phyloP scores from a whole-genome alignment of 2,329 filamentous ascomycete species.

The Phyllosticta paracitricarpa region DNA sequence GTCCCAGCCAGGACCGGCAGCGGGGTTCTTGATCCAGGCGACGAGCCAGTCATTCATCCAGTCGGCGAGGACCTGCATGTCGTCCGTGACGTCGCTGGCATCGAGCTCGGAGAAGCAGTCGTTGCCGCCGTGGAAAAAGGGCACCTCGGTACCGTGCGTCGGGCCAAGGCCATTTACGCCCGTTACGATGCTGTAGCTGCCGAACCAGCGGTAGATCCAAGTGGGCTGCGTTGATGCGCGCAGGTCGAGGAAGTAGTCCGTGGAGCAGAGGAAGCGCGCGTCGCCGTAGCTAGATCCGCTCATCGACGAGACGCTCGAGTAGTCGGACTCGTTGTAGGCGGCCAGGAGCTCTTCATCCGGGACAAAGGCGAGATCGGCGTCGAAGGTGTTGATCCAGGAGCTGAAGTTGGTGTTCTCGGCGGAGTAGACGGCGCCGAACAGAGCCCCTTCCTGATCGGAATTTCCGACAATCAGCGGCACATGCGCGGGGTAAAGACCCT shows the following conservation, averaged over 20 bases:
- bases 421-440: constrained; percentile 19
- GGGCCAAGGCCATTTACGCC: constrained; percentile 14
- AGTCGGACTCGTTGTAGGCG: constrained; percentile 29
- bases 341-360: constrained; percentile 23
- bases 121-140: constrained; percentile 39
- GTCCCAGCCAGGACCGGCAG: constrained; percentile 34
- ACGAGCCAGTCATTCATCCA: constrained; percentile 36
- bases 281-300: constrained; percentile 36
- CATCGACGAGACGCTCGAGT: constrained; percentile 27
- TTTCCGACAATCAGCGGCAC: constrained; percentile 18
- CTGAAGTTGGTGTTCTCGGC: constrained; percentile 25
- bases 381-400: constrained; percentile 36
- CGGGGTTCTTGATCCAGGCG: constrained; percentile 35
- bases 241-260: constrained; percentile 28
- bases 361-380: constrained; percentile 32
- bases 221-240: constrained; percentile 30
- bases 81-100: constrained; percentile 22
- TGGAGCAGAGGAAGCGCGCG: constrained; percentile 36
- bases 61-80: constrained; percentile 33
- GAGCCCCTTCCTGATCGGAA: constrained; percentile 18
- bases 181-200: constrained; percentile 32
- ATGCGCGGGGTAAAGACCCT: constrained; percentile 16
- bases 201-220: constrained; percentile 37
- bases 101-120: constrained; percentile 29
- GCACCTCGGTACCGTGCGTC: constrained; percentile 33